Evolutionary conservation across 257 asterid species (phyloP).

Genomic region (Petunia secreta): DNA sequence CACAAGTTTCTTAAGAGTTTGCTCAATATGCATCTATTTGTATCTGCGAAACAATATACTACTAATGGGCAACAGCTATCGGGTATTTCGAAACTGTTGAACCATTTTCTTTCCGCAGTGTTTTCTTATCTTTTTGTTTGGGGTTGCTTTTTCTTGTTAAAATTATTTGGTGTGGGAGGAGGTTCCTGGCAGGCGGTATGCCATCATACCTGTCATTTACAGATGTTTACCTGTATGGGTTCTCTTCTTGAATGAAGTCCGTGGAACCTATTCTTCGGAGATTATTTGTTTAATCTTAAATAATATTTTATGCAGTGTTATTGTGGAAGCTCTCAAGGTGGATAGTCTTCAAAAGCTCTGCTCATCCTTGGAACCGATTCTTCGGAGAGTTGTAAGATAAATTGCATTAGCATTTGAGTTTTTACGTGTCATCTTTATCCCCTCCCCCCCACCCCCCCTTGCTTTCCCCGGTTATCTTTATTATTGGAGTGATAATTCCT

Average conservation of each 20-base stretch:
- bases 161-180: neutral
- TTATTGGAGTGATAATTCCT: neutral
- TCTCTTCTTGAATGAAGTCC: neutral
- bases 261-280: neutral
- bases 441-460: neutral
- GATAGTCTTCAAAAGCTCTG: slow-evolving; percentile 97
- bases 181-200: neutral
- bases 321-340: slow-evolving; percentile 93
- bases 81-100: neutral
- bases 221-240: neutral
- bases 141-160: neutral
- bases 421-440: slow-evolving; percentile 6
- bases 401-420: slow-evolving; percentile 9
- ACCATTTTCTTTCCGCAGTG: neutral
- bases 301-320: slow-evolving; percentile 63
- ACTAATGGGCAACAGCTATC: neutral
- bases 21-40: neutral
- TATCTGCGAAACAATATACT: neutral
- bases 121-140: neutral
- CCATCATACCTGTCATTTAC: neutral
- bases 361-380: slow-evolving; percentile 94
- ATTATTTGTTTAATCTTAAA: slow-evolving; percentile 10
- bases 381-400: slow-evolving; percentile 91
- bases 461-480: neutral
- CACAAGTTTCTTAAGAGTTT: neutral